Percentiles rank a stretch among this genome's conserved stretches.
Conservation (phyloP, 495 filamentous ascomycete genomes). For the Hypoxylon lenormandii region DNA sequence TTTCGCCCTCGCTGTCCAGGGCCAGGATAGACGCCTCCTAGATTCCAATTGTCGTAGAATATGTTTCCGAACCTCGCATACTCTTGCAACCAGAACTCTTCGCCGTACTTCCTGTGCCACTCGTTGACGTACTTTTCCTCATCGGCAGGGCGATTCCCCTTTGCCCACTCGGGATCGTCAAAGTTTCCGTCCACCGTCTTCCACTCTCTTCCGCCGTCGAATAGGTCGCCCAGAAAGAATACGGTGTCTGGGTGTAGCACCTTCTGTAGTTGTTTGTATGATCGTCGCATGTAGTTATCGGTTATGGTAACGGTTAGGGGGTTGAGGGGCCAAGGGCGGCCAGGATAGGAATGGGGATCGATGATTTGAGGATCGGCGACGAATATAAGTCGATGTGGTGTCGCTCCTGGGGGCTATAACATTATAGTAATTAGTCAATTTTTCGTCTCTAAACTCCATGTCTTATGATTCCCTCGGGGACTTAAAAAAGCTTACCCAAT, state of each 20-base stretch:
- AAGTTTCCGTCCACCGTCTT: conserved; percentile 70
- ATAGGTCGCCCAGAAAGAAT: conserved; percentile 92
- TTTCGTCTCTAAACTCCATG: conserved; percentile 1
- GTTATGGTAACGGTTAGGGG: conserved; percentile 82
- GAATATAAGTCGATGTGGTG: conserved; percentile 86
- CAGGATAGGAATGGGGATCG: conserved; percentile 96
- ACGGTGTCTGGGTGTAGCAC: conserved; percentile 81
- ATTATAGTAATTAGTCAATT: conserved; percentile 26
- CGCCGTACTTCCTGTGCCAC: conserved; percentile 77
- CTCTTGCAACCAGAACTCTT: conserved; percentile 84
- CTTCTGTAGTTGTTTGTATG: conserved; percentile 77
- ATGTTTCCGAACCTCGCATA: conserved; percentile 82
- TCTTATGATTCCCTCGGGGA: background rate
- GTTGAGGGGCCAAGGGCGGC: conserved; percentile 87
- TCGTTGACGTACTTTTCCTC: conserved; percentile 68
- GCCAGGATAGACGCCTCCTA: conserved; percentile 52
- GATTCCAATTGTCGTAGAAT: conserved; percentile 74
- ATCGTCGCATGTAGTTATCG: conserved; percentile 86
- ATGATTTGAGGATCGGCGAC: conserved; percentile 97
- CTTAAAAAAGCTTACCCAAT: conserved; percentile 76
- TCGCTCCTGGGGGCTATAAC: conserved; percentile 75
- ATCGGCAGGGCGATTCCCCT: conserved; percentile 58
- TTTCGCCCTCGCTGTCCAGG: conserved; percentile 65
- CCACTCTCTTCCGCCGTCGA: conserved; percentile 98
- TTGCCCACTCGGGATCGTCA: conserved; percentile 69